Evolutionary conservation across 1,284 basidiomycete genomes (phyloP), one percentile per base, ranked within the genome.

Genomic region (Singerocomus inundabilis): DNA sequence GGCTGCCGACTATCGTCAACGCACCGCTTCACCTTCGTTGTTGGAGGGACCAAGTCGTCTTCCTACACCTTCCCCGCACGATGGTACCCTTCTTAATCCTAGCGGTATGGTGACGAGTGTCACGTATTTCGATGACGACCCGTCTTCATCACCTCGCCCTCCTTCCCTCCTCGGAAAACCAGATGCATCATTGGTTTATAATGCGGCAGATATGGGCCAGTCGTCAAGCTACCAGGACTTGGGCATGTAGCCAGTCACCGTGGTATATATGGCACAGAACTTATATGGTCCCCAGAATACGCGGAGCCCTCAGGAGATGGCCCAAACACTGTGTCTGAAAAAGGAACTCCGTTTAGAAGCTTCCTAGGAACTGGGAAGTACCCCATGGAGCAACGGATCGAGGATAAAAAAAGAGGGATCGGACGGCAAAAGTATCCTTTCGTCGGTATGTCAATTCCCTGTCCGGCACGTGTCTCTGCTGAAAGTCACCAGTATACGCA

Each of bases 391-490:
- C 89, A 93, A 62, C 79, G 87, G 37, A 93, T 94, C 63, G 86
- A 93, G 60, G 77, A 88, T 62, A 93, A 93, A 74, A 86, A 82
- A 62, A 78, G 87, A 39, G 91, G 91, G 1, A 78, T 95, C 36
- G 90, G 89, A 6, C 77, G 91, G 18, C 95, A 98, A 69, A 79
- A 69, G 48, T 80, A 86, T 66, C 90, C 95, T 8, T 80, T 88
- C 53, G 77, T 90, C 49, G 80, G 88, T 91, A 49, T 49, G 68
- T 56, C 18, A 2, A 18, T 11, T 36, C 11, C 15, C 10, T 25
- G 24, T 33, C 36, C 38, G 9, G 37, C 34, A 40, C 28, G 37
- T 52, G n/a, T 15, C 12, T 48, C 4, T 47, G 15, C 43, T 55
- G 26, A 60, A 44, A 15, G 13, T 15, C 10, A 45, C 7, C 52